Conservation (phyloP, 2,329 filamentous ascomycete genomes). For the Leptoxyphium fumago region DNA sequence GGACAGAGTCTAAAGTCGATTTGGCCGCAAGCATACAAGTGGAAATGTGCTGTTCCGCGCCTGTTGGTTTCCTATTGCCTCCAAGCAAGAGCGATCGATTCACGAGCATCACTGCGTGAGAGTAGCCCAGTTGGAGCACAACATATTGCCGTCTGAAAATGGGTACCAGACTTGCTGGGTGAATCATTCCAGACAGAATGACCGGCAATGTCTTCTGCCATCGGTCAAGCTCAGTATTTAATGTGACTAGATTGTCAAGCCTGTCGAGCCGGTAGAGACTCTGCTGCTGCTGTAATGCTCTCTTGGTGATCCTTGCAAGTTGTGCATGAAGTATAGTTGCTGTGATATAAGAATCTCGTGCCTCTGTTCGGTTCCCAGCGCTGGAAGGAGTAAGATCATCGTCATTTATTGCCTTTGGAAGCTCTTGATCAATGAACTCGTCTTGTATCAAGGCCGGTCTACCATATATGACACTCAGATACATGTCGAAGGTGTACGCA, state of each 20-base stretch:
- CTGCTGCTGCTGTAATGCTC: slow-evolving; percentile 16
- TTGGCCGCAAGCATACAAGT: slow-evolving; percentile 36
- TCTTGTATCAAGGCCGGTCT: slow-evolving; percentile 23
- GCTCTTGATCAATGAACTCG: slow-evolving; percentile 18
- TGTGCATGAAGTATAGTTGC: slow-evolving; percentile 18
- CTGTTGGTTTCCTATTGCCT: slow-evolving; percentile 6
- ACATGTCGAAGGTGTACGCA: slow-evolving; percentile 25
- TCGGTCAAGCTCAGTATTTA: background rate
- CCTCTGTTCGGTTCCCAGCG: slow-evolving; percentile 15
- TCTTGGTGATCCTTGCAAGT: slow-evolving; percentile 15
- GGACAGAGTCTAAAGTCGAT: slow-evolving; percentile 30
- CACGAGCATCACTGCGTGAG: slow-evolving; percentile 41
- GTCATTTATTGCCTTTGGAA: slow-evolving; percentile 16
- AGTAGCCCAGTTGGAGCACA: slow-evolving; percentile 39
- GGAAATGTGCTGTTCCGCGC: slow-evolving; percentile 22
- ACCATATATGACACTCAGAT: slow-evolving; percentile 25
- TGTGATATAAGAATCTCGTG: slow-evolving; percentile 20
- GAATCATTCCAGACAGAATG: slow-evolving; percentile 29
- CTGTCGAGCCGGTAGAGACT: background rate
- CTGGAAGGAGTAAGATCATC: slow-evolving; percentile 10
- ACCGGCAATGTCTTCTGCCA: slow-evolving; percentile 34
- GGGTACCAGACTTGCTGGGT: slow-evolving; percentile 30
- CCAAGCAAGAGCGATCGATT: slow-evolving; percentile 40
- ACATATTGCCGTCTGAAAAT: slow-evolving; percentile 40
- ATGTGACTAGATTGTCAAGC: slow-evolving; percentile 22